Conservation (phyloP, 495 filamentous ascomycete species). For the Aspergillus ostianus region DNA sequence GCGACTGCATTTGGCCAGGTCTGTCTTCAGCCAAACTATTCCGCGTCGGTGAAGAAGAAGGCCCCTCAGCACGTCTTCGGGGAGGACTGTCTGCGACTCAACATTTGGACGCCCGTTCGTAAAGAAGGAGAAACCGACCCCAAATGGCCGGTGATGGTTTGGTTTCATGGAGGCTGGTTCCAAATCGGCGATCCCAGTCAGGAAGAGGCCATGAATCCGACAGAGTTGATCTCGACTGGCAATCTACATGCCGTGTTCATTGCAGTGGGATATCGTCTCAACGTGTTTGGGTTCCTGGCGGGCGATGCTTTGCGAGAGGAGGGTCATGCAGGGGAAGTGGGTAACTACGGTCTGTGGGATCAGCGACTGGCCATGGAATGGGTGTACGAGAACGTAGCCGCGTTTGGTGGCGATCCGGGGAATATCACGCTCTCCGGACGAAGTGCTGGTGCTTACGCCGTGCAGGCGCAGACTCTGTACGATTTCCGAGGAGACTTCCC, state of each 20-base stretch:
- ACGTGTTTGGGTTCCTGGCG: constrained; percentile 60
- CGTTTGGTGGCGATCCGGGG: constrained; percentile 56
- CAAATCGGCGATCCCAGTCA: constrained; percentile 44
- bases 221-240: constrained; percentile 50
- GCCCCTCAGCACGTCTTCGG: constrained; percentile 19
- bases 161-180: constrained; percentile 52
- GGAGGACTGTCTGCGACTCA: constrained; percentile 49
- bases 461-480: constrained; percentile 46
- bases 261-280: constrained; percentile 62
- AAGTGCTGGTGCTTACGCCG: constrained; percentile 60
- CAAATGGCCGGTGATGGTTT: constrained; percentile 57
- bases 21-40: constrained; percentile 41
- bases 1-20: constrained; percentile 43
- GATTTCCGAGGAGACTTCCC: constrained; percentile 35
- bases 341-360: constrained; percentile 62
- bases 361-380: constrained; percentile 58
- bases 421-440: constrained; percentile 60
- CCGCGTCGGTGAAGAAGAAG: constrained; percentile 22
- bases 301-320: constrained; percentile 36
- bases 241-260: constrained; percentile 50
- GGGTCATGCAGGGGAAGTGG: constrained; percentile 44
- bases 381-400: constrained; percentile 54
- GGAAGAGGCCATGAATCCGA: constrained; percentile 32
- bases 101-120: constrained; percentile 39
- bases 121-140: constrained; percentile 19